Conservation (phyloP, 306 rosid species). For the Gynostemma pentaphyllum region DNA sequence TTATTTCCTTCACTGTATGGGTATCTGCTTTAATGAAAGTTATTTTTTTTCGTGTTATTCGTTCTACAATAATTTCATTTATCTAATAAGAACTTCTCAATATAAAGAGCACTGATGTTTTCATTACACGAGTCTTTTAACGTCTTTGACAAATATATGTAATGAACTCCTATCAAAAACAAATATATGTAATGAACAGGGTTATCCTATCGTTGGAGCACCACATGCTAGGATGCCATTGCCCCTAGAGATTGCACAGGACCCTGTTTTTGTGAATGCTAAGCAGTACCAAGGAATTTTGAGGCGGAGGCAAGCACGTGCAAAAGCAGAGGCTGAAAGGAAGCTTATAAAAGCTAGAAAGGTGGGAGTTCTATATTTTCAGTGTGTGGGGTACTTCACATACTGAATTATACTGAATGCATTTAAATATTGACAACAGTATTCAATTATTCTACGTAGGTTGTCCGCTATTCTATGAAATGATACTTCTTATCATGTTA, state of each 20-base stretch:
- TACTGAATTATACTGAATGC: neutral
- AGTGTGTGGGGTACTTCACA: neutral
- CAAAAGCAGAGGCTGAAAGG: constrained; percentile 93
- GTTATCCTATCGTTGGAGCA: constrained; percentile 71
- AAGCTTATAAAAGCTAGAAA: constrained; percentile 82
- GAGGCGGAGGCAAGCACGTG: constrained; percentile 95
- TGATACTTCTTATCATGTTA: too few species aligned
- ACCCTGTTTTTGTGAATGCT: constrained; percentile 96
- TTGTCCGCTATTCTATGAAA: too few species aligned
- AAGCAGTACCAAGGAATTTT: constrained; percentile 97
- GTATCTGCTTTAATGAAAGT: neutral
- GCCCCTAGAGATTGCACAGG: constrained; percentile 94
- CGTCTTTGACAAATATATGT: too few species aligned
- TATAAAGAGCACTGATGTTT: neutral
- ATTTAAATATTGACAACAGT: too few species aligned
- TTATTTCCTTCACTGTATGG: too few species aligned
- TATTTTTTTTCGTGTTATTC: neutral
- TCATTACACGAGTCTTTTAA: neutral
- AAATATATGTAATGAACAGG: constrained; percentile 35
- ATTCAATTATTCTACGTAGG: too few species aligned
- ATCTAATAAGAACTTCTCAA: neutral
- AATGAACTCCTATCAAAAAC: constrained; percentile 38
- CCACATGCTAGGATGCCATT: constrained; percentile 94
- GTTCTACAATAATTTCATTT: neutral
- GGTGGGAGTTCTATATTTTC: constrained; percentile 30